Evolutionary conservation across 306 rosid genomes (phyloP), one percentile per base, ranked within the genome.

Genomic region (Cucumis cinereus): DNA sequence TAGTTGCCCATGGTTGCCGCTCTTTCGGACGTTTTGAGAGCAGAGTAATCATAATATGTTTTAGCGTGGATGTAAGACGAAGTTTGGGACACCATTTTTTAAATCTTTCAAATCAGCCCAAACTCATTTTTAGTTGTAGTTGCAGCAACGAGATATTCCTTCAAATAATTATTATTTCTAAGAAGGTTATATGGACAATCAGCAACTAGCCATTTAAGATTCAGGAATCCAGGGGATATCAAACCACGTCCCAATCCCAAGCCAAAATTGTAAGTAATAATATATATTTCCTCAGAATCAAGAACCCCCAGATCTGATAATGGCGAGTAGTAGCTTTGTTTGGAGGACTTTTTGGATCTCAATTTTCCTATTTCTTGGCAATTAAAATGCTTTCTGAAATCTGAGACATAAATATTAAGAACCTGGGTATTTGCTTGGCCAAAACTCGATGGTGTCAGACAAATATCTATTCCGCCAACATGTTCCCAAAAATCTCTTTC

Each of bases 401-500:
- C 15, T 43, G 50, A n/a, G 33, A 54, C 58, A 17, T 10, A 62
- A 57, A 69, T 35, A 28, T 62, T 11, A 77, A 62, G 77, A 84
- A 91, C 98, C 91, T 88, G 82, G 55, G 98, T 93, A 85, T 93
- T 93, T 80, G 98, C 98, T 81, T 91, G 97, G 77, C 97, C 98
- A 90, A 94, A 91, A 90, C 96, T 85, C 77, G 97, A 94, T 49
- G 98, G 98, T 84, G 93, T 88, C 87, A 94, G 85, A 72, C 88
- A 90, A 78, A 90, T 83, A 77, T 91, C 98, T 70, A 94, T 85
- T 78, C 98, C 97, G 76, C 98, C 96, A 40, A 94, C 93, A 83
- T 86, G 90, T 80, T 94, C 98, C 98, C 98, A 91, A 81, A 93
- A 91, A 72, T 91, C 97, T 84, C 82, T 83, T 73, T 94, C 97